Base-by-base conservation (phyloP, 257 asterid species). In the Primulina eburnea region DNA sequence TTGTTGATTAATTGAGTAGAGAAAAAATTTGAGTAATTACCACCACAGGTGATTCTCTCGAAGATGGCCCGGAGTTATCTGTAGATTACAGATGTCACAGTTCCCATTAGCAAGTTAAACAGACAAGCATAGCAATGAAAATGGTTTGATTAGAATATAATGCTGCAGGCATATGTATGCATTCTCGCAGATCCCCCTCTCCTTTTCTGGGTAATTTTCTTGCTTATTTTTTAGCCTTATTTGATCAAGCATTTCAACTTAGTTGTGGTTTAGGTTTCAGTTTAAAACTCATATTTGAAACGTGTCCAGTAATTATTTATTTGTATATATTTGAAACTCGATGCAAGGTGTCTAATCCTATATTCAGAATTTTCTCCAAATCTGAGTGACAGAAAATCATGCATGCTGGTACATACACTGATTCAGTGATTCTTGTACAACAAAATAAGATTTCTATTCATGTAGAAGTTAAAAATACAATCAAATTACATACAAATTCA, bases 31-130 rank as follows among this genome's bases (percentile, higher is more conserved):
- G 33, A 60, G 37, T 40, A 73, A 72, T 66, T 79, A 92, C 96
- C 82, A 87, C 82, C 74, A 38, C 68, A 62, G 90, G 86, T 3
- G 81, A 69, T 82, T 79, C 90, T 68, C 86, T 72, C 65, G 77
- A 69, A 71, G 76, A 75, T 14, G 88, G 63, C 52, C 74, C 85
- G 70, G 84, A 62, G 78, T 66, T 81, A 71, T 79, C 97, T 83
- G 94, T 52, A 69, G 67, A 82, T 55, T 57, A 78, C 33, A 24
- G 55, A 76, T 71, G 53, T 73, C 67, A 66, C 53, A 40, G 64
- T 71, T 33, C 65, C 9, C 62, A 16, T 68, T 63, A 64, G 47
- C 57, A 64, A 58, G 37, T 24, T 69, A 28, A 59, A 21, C n/a
- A 69, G 20, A 24, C n/a, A 8, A 11, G 8, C 3, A 26, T 7